phyloP scores from a whole-genome alignment of 257 asterid species.

The Fraxinus excelsior region DNA sequence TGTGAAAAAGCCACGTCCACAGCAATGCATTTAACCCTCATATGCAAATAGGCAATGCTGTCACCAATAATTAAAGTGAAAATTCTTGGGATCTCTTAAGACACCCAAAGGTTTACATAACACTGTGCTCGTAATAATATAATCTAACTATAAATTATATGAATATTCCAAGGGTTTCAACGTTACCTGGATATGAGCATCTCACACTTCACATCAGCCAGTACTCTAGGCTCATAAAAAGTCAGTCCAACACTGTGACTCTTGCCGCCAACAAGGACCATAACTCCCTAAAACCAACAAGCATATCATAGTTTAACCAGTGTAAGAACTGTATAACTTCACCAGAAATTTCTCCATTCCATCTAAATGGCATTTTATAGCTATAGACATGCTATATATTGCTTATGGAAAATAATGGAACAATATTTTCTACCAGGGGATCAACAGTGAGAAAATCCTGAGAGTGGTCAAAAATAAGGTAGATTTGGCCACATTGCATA shows the following conservation, averaged over 20 bases:
- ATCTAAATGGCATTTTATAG: not conserved
- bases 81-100: slow-evolving; percentile 1
- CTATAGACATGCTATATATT: not conserved
- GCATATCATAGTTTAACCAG: not conserved
- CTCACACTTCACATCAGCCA: slow-evolving; percentile 73
- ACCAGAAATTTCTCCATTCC: not conserved
- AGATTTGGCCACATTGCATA: slow-evolving; percentile 12
- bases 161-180: slow-evolving; percentile 23
- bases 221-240: slow-evolving; percentile 88
- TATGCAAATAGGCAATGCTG: not conserved
- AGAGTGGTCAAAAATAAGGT: slow-evolving; percentile 19
- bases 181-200: slow-evolving; percentile 78
- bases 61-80: slow-evolving; percentile 12
- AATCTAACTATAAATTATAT: not conserved
- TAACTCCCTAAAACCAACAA: slow-evolving; percentile 77
- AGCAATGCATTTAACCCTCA: not conserved
- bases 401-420: not conserved
- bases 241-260: slow-evolving; percentile 87
- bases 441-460: slow-evolving; percentile 36
- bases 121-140: not conserved
- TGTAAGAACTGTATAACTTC: not conserved
- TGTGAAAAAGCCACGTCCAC: not conserved
- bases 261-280: slow-evolving; percentile 79
- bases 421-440: slow-evolving; percentile 8
- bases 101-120: slow-evolving; percentile 11